Conservation (phyloP, 2,329 filamentous ascomycete species). For the Colletotrichum godetiae region DNA sequence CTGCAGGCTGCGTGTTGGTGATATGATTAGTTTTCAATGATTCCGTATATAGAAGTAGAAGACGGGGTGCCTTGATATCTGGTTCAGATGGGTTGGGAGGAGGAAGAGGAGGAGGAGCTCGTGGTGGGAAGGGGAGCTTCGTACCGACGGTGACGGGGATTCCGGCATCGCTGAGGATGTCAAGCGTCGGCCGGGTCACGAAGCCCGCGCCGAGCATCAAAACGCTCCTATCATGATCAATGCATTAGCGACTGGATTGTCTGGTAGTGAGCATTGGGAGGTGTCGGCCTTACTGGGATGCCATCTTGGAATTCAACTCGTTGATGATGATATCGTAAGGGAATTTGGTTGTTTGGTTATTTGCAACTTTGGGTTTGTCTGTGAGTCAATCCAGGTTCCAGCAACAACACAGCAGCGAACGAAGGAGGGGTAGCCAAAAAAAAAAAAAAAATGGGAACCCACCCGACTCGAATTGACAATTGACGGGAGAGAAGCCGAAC, state of each 20-base stretch:
- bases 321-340: constrained; percentile 8
- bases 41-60: neutral
- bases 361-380: neutral
- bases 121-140: constrained; percentile 38
- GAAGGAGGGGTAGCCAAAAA: neutral
- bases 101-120: neutral
- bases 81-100: neutral
- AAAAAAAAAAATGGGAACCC: neutral
- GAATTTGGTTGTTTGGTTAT: neutral
- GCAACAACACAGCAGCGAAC: neutral
- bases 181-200: constrained; percentile 73
- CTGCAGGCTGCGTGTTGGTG: constrained; percentile 75
- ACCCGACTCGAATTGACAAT: neutral
- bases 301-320: constrained; percentile 14
- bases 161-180: constrained; percentile 70
- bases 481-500: neutral
- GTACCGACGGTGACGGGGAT: constrained; percentile 74
- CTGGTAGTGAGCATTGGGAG: neutral
- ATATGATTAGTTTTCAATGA: neutral
- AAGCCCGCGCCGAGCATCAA: constrained; percentile 65
- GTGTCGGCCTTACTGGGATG: constrained; percentile 22
- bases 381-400: constrained; percentile 4
- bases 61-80: neutral
- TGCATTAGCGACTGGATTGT: constrained; percentile 3
- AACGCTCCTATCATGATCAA: constrained; percentile 32